These are phyloP conservation scores for Pichia paraexigua DNA, from an alignment of 805 yeast species.

Conservation along the genomic window DNA sequence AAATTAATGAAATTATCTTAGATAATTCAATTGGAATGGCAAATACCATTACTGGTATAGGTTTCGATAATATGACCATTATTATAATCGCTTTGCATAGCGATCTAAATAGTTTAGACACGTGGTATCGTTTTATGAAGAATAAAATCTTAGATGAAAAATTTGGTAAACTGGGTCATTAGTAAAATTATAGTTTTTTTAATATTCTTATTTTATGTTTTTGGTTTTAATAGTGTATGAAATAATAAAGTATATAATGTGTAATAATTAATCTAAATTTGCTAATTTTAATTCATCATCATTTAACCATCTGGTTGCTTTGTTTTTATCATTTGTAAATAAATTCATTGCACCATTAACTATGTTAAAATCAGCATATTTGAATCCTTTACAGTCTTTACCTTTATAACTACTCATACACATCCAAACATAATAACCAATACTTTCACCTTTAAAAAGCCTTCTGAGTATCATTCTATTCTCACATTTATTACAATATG, in stretches of 20 bases:
- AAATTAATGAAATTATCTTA: slow-evolving; percentile 49
- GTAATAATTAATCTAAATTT: too few species aligned
- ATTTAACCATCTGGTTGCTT: slow-evolving; percentile 7
- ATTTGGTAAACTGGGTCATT: slow-evolving; percentile 23
- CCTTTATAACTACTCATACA: slow-evolving; percentile 42
- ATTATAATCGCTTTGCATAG: slow-evolving; percentile 59
- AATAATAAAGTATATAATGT: too few species aligned
- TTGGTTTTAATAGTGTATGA: too few species aligned
- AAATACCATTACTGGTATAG: slow-evolving; percentile 66
- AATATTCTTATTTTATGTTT: neutral
- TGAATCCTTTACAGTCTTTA: slow-evolving; percentile 40
- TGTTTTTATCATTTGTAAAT: neutral
- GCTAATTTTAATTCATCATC: neutral
- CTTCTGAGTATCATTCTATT: slow-evolving; percentile 48
- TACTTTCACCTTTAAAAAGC: slow-evolving; percentile 36
- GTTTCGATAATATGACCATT: slow-evolving; percentile 77
- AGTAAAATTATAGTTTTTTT: neutral
- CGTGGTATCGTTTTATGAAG: slow-evolving; percentile 54
- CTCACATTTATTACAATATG: slow-evolving; percentile 36
- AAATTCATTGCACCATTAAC: slow-evolving; percentile 15
- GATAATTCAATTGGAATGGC: slow-evolving; percentile 67
- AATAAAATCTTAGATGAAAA: slow-evolving; percentile 29
- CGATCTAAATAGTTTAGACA: slow-evolving; percentile 29
- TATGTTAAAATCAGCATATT: slow-evolving; percentile 41
- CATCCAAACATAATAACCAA: slow-evolving; percentile 62